A percentile compares a stretch with the other conserved stretches of the same genome.
Evolutionary conservation across 139 green algal genomes (phyloP).

Genomic region (Diplosphaera chodatii): DNA sequence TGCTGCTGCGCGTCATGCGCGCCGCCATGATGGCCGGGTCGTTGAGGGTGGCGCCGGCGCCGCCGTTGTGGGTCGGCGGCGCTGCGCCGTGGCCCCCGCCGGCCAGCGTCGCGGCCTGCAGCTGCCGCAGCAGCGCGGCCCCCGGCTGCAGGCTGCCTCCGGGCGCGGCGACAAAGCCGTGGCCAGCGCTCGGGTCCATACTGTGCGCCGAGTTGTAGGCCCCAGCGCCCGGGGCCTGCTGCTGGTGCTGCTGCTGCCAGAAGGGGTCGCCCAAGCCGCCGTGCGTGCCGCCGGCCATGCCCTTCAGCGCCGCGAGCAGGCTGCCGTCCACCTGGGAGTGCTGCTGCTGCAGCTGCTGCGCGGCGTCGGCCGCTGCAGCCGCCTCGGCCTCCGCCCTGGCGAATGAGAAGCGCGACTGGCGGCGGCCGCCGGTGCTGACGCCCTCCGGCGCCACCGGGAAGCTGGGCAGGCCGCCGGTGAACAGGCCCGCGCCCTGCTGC

Average conservation of each 20-base stretch:
- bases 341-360: neutral
- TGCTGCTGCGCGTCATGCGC: neutral
- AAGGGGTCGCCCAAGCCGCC: neutral
- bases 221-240: too few relatives aligned
- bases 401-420: conserved; percentile 35
- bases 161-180: conserved; percentile 19
- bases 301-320: neutral
- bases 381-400: conserved; percentile 27
- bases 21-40: neutral
- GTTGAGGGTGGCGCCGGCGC: neutral
- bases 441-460: neutral
- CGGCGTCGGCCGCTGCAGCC: neutral
- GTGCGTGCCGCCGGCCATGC: neutral
- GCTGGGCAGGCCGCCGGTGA: conserved; percentile 6
- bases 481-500: neutral
- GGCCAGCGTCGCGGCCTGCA: conserved; percentile 1
- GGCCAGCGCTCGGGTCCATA: too few relatives aligned
- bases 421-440: neutral
- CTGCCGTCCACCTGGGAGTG: neutral
- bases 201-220: too few relatives aligned
- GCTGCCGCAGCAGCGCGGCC: conserved; percentile 10
- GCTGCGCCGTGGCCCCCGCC: too few relatives aligned
- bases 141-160: conserved; percentile 18
- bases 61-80: neutral
- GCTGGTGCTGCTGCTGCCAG: conserved; percentile 9